Evolutionary conservation across 257 asterid genomes (phyloP), one percentile per base, ranked within the genome.

Genomic region (Nemophila menziesii): DNA sequence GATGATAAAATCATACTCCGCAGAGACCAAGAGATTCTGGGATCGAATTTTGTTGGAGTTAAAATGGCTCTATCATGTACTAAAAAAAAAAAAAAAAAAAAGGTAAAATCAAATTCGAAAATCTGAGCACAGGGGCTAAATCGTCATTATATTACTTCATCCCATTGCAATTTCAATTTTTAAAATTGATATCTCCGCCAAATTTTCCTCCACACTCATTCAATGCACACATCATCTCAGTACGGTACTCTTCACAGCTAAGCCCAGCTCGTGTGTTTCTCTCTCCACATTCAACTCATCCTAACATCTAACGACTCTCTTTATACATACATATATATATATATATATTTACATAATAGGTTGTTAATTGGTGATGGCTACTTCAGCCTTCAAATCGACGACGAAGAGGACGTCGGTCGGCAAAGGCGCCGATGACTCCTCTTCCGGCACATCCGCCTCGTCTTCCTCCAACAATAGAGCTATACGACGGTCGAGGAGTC

Each of bases 331-430:
- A 20, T 14, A 20, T 26, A 11, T 15, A 27, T 27, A 4, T 20
- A 16, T 16, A 13, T 17, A 16, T 11, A 9, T 11, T 20, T 20
- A 7, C 23, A n/a, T 29, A 6, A n/a, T 18, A 6, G 4, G 11
- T 24, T 44, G 5, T 20, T 16, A 16, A 7, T 20, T 45, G 39
- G 33, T 52, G 33, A 86, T 87, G 97, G 94, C 97, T 56, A 66
- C 97, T 1, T 83, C 97, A 38, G 93, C 89, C 8, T 82, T 80
- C 61, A 80, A 73, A 52, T 82, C 93, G 20, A 71, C 86, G 22
- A 68, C 86, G 33, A 66, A 58, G 62, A 57, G 94, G 47, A 69
- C 74, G 17, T 48, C 80, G 4, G 33, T 73, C 41, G 56, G 39
- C 14, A 22, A 11, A 8, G 27, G 33, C 38, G 39, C 22, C 24